Percentiles rank a stretch among this genome's conserved stretches.
Evolutionary conservation across 495 filamentous ascomycete species (phyloP).

Genomic region (Choiromyces venosus): DNA sequence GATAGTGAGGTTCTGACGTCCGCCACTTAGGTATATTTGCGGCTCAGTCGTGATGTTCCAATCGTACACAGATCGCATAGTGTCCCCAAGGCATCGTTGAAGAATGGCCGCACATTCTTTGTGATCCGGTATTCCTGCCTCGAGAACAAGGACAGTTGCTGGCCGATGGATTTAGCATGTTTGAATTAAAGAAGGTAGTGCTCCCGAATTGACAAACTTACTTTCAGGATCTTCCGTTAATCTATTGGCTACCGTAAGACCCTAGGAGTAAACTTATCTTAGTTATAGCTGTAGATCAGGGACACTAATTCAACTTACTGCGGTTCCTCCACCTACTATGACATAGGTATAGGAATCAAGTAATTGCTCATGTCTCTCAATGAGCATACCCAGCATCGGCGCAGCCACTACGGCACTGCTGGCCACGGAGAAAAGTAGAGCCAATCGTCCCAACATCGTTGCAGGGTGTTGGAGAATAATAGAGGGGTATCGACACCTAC

Average conservation of each 20-base stretch:
- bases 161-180: neutral
- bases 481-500: neutral
- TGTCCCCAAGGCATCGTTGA: constrained; percentile 30
- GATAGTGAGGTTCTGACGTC: constrained; percentile 23
- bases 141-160: constrained; percentile 38
- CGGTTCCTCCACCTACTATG: constrained; percentile 50
- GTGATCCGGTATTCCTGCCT: constrained; percentile 31
- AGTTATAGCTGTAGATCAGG: neutral
- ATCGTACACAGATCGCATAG: constrained; percentile 29
- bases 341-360: constrained; percentile 49
- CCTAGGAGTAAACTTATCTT: constrained; percentile 40
- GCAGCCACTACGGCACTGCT: constrained; percentile 9
- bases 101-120: constrained; percentile 34
- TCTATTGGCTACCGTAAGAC: constrained; percentile 48
- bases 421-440: constrained; percentile 10
- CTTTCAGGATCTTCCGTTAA: constrained; percentile 44
- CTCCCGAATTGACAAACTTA: constrained; percentile 6
- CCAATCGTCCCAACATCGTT: constrained; percentile 23
- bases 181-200: constrained; percentile 31
- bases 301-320: constrained; percentile 17
- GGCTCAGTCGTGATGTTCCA: constrained; percentile 40
- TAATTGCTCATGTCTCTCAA: constrained; percentile 31
- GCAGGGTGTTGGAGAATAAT: neutral
- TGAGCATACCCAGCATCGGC: constrained; percentile 16
- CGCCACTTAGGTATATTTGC: constrained; percentile 21